Percentiles rank a stretch among this genome's conserved stretches.
Conservation (phyloP, 768 basidiomycete genomes). For the Russula sp. region DNA sequence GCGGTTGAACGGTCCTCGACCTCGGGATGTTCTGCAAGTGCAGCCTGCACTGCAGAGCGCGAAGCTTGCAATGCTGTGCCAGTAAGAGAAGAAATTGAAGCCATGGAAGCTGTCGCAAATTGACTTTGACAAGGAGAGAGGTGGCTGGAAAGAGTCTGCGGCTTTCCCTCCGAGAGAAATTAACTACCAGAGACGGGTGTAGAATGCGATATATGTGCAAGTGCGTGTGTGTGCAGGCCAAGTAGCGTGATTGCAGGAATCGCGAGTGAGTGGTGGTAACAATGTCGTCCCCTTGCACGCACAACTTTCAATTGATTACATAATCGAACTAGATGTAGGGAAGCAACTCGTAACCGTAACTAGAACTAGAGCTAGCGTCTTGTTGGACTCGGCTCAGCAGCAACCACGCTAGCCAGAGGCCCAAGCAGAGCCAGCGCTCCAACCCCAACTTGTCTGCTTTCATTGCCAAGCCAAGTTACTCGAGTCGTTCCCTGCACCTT, state of each 20-base stretch:
- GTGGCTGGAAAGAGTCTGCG: neutral
- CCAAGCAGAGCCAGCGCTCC: neutral
- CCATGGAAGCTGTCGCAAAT: constrained; percentile 21
- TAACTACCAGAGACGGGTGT: neutral
- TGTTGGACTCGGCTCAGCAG: neutral
- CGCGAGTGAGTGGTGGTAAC: neutral
- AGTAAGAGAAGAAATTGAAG: constrained; percentile 46
- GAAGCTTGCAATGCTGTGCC: constrained; percentile 67
- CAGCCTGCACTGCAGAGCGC: constrained; percentile 70
- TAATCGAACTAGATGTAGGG: neutral
- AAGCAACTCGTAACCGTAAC: no score
- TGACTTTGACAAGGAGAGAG: neutral
- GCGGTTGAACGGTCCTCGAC: constrained; percentile 21
- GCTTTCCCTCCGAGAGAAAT: neutral
- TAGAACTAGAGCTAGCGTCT: no score
- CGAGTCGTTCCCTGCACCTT: neutral
- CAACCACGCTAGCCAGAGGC: no score
- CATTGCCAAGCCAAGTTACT: neutral
- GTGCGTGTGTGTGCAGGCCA: neutral
- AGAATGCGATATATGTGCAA: neutral
- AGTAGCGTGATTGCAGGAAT: neutral
- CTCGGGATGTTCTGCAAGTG: constrained; percentile 50
- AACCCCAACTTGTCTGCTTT: neutral
- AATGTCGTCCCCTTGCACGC: no score
- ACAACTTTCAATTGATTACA: neutral